Evolutionary conservation across 768 basidiomycete species (phyloP), one percentile per base, ranked within the genome.

Genomic region (Tremella yokohamensis): DNA sequence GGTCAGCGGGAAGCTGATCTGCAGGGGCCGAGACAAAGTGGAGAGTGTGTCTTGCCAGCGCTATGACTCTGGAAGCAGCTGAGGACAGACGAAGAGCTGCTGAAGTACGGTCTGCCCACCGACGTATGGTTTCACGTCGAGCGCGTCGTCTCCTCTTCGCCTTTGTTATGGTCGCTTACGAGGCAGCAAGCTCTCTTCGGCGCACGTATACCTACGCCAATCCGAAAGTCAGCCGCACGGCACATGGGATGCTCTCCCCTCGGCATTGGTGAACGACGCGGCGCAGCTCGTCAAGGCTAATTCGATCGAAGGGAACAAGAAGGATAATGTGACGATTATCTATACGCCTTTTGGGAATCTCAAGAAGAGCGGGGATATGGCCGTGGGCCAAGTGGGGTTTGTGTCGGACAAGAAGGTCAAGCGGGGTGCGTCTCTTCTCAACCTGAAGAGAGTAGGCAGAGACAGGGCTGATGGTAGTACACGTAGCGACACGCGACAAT

Each of bases 311-410:
- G 93, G 92, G 8, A 96, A 98, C 80, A 97, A 97, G 79, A 93
- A 92, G 78, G 88, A 91, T 63, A 86, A 94, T 69, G 70, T 97
- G 45, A 89, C 89, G 7, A 82, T 98, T 66, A 96, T 99, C 62
- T 96, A 92, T 75, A 97, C 93, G 0, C 93, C 92, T 0, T 89
- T 84, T 11, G 83, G 85, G 59, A 99, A 98, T 73, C 80, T 99
- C 57, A 92, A 94, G 89, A 99, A 99, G 90, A 87, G 88, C 7
- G 94, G 94, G 2, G 91, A 94, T 72, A 97, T 96, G 91, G 92
- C 90, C 2, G 86, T 94, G 2, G 96, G 96, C 0, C 88, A 92
- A 69, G 96, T 99, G 0, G 88, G 90, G 0, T 98, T 99, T 75
- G 89, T 97, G 64, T 88, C 81, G 56, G 90, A 96, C 70, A 91